These are phyloP conservation scores for Cercospora sp. DNA, from an alignment of 2,329 filamentous ascomycete genomes.

Conservation along the genomic window DNA sequence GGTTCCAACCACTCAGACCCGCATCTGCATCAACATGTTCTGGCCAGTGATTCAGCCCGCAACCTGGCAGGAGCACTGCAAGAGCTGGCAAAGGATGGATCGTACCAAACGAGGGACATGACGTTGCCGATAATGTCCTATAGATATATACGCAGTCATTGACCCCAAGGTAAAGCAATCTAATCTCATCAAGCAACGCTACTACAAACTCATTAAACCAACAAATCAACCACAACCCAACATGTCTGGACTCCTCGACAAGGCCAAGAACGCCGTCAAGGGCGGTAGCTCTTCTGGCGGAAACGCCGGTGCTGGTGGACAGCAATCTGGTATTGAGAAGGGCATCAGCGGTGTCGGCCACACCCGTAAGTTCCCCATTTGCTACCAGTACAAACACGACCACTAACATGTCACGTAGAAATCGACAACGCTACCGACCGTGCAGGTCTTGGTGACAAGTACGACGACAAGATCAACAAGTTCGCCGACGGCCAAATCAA, in stretches of 20 bases:
- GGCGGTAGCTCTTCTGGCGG: slow-evolving; percentile 15
- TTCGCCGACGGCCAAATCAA: slow-evolving; percentile 30
- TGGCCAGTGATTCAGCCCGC: neutral
- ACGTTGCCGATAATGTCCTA: neutral
- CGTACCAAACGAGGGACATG: slow-evolving; percentile 9
- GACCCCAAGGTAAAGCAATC: neutral
- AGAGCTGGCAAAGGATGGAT: slow-evolving; percentile 13
- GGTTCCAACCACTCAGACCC: neutral
- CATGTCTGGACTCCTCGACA: slow-evolving; percentile 32
- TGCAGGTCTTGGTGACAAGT: slow-evolving; percentile 28
- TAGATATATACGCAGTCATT: neutral
- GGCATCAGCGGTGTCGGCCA: slow-evolving; percentile 22
- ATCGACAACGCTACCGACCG: slow-evolving; percentile 29
- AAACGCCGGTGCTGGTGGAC: slow-evolving; percentile 3
- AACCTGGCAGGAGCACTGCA: slow-evolving; percentile 14
- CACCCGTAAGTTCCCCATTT: slow-evolving; percentile 7
- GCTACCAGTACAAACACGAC: neutral
- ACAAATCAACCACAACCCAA: slow-evolving; percentile 8
- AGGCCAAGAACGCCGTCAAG: slow-evolving; percentile 29
- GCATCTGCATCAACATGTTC: neutral
- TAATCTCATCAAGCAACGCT: neutral
- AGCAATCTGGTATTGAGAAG: slow-evolving; percentile 23
- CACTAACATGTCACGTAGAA: slow-evolving; percentile 5
- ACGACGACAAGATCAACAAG: slow-evolving; percentile 33
- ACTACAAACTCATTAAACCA: neutral